phyloP scores from a whole-genome alignment of 352 stramenopile genomes.

The Phytophthora melonis region DNA sequence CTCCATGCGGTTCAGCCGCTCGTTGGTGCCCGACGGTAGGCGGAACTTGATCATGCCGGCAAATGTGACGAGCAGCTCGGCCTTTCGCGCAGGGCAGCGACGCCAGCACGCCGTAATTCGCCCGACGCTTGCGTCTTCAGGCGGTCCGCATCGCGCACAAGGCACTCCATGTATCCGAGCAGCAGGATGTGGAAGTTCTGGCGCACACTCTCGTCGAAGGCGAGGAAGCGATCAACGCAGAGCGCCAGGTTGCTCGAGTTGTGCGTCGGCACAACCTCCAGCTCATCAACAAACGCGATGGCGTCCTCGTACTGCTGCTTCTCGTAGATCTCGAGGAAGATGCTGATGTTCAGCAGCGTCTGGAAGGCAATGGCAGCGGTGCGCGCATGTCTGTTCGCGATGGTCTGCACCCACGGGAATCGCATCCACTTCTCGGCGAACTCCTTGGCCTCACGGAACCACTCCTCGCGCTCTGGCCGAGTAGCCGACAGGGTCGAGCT shows the following conservation, averaged over 20 bases:
- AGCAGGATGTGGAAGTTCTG: conserved; percentile 89
- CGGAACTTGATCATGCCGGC: conserved; percentile 92
- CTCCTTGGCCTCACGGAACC: conserved; percentile 84
- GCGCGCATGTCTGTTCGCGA: conserved; percentile 79
- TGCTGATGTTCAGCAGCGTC: conserved; percentile 87
- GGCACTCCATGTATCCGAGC: conserved; percentile 89
- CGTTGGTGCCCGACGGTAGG: conserved; percentile 80
- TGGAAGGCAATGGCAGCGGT: conserved; percentile 82
- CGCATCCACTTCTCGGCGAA: conserved; percentile 91
- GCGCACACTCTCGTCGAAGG: conserved; percentile 82
- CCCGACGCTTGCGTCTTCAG: conserved; percentile 75
- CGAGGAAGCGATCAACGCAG: conserved; percentile 86
- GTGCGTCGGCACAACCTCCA: conserved; percentile 76
- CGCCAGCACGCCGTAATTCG: conserved; percentile 54
- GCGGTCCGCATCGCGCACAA: conserved; percentile 84
- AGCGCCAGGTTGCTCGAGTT: conserved; percentile 65
- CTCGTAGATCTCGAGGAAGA: conserved; percentile 88
- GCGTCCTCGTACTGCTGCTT: conserved; percentile 85
- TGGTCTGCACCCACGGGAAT: conserved; percentile 81
- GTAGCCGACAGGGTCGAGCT: conserved; percentile 67
- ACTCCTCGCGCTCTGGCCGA: conserved; percentile 74
- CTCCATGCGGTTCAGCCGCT: conserved; percentile 89
- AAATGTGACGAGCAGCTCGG: conserved; percentile 88
- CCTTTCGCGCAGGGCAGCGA: conserved; percentile 73
- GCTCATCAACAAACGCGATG: conserved; percentile 85